A percentile compares a stretch with the other conserved stretches of the same genome.
Evolutionary conservation across 768 basidiomycete genomes (phyloP).

Genomic region (Boletus sensibilis): DNA sequence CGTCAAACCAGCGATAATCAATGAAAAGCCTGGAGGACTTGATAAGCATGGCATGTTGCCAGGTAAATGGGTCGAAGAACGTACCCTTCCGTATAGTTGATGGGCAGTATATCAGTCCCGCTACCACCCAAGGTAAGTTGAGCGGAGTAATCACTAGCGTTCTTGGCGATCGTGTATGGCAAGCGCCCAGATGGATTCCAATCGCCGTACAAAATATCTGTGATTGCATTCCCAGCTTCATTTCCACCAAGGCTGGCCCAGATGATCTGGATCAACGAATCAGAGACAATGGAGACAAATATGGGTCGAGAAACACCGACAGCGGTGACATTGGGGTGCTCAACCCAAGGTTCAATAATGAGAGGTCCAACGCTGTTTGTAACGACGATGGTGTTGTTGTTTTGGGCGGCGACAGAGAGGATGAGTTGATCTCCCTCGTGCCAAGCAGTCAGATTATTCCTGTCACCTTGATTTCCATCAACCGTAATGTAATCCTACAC

Average conservation of each 20-base stretch:
- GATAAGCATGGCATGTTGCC: neutral
- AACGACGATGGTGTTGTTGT: constrained; percentile 78
- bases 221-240: constrained; percentile 74
- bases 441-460: constrained; percentile 43
- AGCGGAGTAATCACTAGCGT: constrained; percentile 48
- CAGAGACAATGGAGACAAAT: neutral
- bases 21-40: constrained; percentile 47
- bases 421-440: constrained; percentile 39
- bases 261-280: constrained; percentile 35
- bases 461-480: constrained; percentile 47
- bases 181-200: constrained; percentile 74
- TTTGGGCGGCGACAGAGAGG: constrained; percentile 59
- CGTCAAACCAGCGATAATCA: constrained; percentile 73
- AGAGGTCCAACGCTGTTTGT: constrained; percentile 77
- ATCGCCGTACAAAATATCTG: constrained; percentile 73
- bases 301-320: constrained; percentile 44
- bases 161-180: constrained; percentile 74
- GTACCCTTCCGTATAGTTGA: constrained; percentile 61
- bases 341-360: constrained; percentile 66
- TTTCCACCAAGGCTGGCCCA: constrained; percentile 63
- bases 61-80: neutral
- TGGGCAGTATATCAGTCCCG: constrained; percentile 36
- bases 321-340: constrained; percentile 69
- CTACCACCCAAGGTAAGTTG: constrained; percentile 32
- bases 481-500: constrained; percentile 52